Evolutionary conservation across 768 basidiomycete species (phyloP).

Genomic region (Mycena alexandri): DNA sequence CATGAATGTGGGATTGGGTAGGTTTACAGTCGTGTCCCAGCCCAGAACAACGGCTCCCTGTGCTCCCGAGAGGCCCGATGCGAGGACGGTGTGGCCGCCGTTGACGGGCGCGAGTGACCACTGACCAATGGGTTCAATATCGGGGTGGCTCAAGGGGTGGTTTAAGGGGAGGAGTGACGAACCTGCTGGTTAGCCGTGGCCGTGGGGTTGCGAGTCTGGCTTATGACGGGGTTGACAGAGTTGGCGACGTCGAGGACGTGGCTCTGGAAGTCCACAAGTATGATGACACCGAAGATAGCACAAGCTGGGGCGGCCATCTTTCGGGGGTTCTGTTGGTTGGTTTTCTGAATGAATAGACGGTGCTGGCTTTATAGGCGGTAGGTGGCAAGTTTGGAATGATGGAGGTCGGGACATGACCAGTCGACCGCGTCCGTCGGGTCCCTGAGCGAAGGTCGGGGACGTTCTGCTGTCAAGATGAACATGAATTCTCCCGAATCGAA

Average conservation of each 20-base stretch:
- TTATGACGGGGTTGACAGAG: constrained; percentile 23
- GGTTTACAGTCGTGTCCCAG: constrained; percentile 1
- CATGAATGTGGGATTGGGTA: constrained; percentile 8
- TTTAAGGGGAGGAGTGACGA: neutral
- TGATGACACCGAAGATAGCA: neutral
- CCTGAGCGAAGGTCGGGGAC: too few species aligned
- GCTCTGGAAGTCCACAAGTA: constrained; percentile 23
- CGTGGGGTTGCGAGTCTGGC: constrained; percentile 15
- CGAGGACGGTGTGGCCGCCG: constrained; percentile 17
- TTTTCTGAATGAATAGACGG: too few species aligned
- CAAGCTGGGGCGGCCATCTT: too few species aligned
- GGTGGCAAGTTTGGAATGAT: too few species aligned
- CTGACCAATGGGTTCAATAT: constrained; percentile 1
- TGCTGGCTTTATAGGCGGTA: too few species aligned
- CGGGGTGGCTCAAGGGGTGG: too few species aligned
- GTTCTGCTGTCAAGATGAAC: too few species aligned
- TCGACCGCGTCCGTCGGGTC: too few species aligned
- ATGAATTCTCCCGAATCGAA: too few species aligned
- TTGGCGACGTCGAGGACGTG: constrained; percentile 29
- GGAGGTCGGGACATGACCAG: too few species aligned
- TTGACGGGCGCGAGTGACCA: constrained; percentile 8
- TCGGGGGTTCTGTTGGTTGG: too few species aligned
- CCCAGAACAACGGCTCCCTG: constrained; percentile 2
- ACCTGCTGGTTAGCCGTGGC: constrained; percentile 17
- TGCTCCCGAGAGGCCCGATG: neutral